Conservation (phyloP, 2,329 filamentous ascomycete species). For the Beauveria sp. region DNA sequence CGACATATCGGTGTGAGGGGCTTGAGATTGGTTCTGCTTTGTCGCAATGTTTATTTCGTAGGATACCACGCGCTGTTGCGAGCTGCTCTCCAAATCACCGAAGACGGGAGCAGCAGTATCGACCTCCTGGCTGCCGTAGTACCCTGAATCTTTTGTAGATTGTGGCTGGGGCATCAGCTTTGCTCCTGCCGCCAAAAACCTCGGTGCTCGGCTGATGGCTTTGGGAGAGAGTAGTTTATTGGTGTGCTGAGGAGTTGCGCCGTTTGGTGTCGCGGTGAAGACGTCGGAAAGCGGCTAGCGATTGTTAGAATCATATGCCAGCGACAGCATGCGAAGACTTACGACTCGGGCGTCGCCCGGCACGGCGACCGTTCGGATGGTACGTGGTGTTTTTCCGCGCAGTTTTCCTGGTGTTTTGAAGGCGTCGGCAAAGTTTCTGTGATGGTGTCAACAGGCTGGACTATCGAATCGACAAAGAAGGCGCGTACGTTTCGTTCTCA, state of each 20-base stretch:
- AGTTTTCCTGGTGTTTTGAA: slow-evolving; percentile 89
- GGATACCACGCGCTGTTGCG: not conserved
- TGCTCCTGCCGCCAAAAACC: slow-evolving; percentile 22
- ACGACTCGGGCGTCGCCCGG: slow-evolving; percentile 55
- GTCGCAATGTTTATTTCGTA: slow-evolving; percentile 13
- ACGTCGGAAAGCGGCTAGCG: slow-evolving; percentile 52
- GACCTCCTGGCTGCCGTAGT: slow-evolving; percentile 57
- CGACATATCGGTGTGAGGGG: slow-evolving; percentile 23
- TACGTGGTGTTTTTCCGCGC: slow-evolving; percentile 73
- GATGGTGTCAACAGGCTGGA: slow-evolving; percentile 20
- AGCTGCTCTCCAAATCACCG: slow-evolving; percentile 13
- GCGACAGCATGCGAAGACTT: slow-evolving; percentile 26
- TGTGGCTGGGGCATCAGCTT: slow-evolving; percentile 18
- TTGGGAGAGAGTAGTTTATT: slow-evolving; percentile 26
- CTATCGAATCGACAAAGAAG: not conserved
- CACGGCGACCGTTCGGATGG: slow-evolving; percentile 50
- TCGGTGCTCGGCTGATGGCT: slow-evolving; percentile 26
- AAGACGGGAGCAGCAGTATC: slow-evolving; percentile 19
- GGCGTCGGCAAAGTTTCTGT: slow-evolving; percentile 83
- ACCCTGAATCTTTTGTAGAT: slow-evolving; percentile 54
- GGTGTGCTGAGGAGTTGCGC: slow-evolving; percentile 33
- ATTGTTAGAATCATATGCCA: slow-evolving; percentile 18
- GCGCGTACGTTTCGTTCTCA: slow-evolving; percentile 68
- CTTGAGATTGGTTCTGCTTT: slow-evolving; percentile 19
- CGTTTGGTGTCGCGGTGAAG: slow-evolving; percentile 48